A percentile compares a stretch with the other conserved stretches of the same genome.
Conservation (phyloP, 2,329 filamentous ascomycete genomes). For the Neonectria ditissima region DNA sequence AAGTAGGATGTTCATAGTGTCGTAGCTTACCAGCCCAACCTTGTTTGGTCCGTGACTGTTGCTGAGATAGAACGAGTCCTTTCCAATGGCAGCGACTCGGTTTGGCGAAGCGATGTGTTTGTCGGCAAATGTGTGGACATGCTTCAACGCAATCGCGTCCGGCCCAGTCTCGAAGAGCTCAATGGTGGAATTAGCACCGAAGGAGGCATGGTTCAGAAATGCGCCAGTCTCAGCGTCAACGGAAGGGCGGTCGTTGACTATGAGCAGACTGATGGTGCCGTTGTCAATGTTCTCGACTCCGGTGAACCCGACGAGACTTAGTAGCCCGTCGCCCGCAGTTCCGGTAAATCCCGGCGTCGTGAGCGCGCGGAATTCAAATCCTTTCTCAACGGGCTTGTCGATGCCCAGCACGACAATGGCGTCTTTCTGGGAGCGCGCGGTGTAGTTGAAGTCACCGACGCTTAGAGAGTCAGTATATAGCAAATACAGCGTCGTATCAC, state of each 20-base stretch:
- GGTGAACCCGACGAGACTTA: conserved; percentile 48
- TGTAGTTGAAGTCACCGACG: conserved; percentile 40
- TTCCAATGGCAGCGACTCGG: conserved; percentile 29
- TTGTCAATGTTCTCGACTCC: conserved; percentile 42
- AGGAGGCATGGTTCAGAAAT: conserved; percentile 21
- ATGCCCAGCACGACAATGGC: conserved; percentile 49
- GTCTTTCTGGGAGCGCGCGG: conserved; percentile 47
- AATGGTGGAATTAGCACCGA: conserved; percentile 32
- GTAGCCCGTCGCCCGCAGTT: conserved; percentile 46
- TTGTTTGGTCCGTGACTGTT: conserved; percentile 40
- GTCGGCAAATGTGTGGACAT: conserved; percentile 33
- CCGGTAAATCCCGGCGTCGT: conserved; percentile 46
- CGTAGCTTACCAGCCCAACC: conserved; percentile 27
- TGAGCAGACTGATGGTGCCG: conserved; percentile 28
- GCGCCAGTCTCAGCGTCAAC: conserved; percentile 22
- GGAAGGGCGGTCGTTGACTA: conserved; percentile 36
- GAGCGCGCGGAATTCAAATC: conserved; percentile 41
- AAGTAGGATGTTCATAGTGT: rapidly evolving
- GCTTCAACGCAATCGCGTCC: conserved; percentile 26
- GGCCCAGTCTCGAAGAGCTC: conserved; percentile 32
- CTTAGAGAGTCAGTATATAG: conserved; percentile 12
- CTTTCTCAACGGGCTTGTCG: conserved; percentile 41
- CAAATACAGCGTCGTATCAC: not conserved
- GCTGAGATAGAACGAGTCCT: conserved; percentile 30
- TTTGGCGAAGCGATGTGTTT: conserved; percentile 37